A percentile compares a stretch with the other conserved stretches of the same genome.
Evolutionary conservation across 2,329 filamentous ascomycete species (phyloP).

Genomic region (Aspergillus versicolor): DNA sequence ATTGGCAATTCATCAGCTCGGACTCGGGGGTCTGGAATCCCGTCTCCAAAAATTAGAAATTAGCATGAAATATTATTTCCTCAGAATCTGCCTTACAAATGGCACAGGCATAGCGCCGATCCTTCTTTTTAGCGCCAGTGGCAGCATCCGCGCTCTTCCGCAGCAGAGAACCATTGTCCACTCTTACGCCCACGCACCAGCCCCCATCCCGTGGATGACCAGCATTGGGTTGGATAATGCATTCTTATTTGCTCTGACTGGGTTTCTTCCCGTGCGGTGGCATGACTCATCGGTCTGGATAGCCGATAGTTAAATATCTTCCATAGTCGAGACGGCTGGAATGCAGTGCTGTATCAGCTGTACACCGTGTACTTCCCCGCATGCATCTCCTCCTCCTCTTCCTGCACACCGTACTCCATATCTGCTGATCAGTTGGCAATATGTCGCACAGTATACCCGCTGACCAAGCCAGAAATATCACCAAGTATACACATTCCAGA

Average conservation of each 20-base stretch:
- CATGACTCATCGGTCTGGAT: slow-evolving; percentile 6
- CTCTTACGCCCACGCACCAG: neutral
- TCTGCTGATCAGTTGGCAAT: no score
- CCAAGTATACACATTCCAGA: neutral
- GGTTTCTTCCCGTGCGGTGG: neutral
- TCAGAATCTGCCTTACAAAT: no score
- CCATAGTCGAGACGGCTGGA: neutral
- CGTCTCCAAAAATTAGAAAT: neutral
- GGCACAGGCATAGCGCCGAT: neutral
- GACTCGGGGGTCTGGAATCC: no score
- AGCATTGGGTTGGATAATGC: neutral
- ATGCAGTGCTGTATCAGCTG: neutral
- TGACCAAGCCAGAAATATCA: neutral
- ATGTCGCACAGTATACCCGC: no score
- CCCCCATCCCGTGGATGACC: neutral
- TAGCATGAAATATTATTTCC: neutral
- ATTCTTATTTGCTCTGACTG: slow-evolving; percentile 1
- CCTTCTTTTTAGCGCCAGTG: neutral
- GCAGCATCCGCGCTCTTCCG: neutral
- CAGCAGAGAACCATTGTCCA: neutral
- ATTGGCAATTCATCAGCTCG: no score
- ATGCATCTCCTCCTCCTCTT: neutral
- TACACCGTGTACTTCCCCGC: neutral
- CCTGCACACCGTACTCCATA: no score
- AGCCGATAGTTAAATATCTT: neutral